These are phyloP conservation scores for Hypoxylon intermedium DNA, from an alignment of 495 filamentous ascomycete species.

Conservation along the genomic window DNA sequence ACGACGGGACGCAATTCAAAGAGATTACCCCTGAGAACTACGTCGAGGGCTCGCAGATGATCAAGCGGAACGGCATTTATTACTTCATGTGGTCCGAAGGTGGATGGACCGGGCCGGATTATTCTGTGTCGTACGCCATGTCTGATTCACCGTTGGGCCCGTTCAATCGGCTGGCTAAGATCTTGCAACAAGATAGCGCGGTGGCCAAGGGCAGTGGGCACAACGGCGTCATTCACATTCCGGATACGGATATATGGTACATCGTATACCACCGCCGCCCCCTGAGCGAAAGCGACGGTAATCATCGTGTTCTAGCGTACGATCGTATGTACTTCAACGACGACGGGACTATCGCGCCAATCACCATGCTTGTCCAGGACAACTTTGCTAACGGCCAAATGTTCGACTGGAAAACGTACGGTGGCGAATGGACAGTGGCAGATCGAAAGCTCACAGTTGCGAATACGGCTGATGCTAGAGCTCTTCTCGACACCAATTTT, in stretches of 20 bases:
- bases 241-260: constrained; percentile 55
- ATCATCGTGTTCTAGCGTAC: constrained; percentile 55
- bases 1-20: constrained; percentile 42
- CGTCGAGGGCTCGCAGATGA: constrained; percentile 54
- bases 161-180: constrained; percentile 47
- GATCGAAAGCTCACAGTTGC: constrained; percentile 20
- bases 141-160: constrained; percentile 52
- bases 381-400: constrained; percentile 45
- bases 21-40: constrained; percentile 55
- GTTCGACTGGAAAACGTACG: constrained; percentile 41
- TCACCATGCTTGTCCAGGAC: constrained; percentile 53
- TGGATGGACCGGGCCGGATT: constrained; percentile 53
- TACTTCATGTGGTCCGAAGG: constrained; percentile 60
- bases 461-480: constrained; percentile 16
- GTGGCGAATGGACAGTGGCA: constrained; percentile 22
- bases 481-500: constrained; percentile 46
- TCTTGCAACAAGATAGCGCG: constrained; percentile 48
- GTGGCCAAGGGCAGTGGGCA: constrained; percentile 54
- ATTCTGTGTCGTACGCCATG: constrained; percentile 57
- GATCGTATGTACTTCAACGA: constrained; percentile 58
- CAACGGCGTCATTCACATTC: constrained; percentile 51
- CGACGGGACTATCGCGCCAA: constrained; percentile 48
- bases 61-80: constrained; percentile 53
- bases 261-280: constrained; percentile 58
- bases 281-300: constrained; percentile 49